A percentile compares a stretch with the other conserved stretches of the same genome.
Evolutionary conservation across 1,139 yeast genomes (phyloP).

Genomic region (Yamadazyma membranifaciens): DNA sequence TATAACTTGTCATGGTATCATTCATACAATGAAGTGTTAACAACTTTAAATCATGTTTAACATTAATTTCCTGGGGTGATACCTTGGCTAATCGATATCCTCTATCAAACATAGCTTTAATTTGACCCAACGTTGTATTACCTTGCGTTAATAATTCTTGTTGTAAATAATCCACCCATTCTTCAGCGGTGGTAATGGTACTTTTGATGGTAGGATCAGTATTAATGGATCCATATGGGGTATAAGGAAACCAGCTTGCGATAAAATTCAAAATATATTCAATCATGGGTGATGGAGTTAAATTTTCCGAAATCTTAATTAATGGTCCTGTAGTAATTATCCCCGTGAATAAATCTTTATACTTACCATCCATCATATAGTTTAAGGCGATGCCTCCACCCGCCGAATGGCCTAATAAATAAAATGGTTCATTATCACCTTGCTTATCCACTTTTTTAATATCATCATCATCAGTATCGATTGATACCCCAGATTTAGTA

Average conservation of each 20-base stretch:
- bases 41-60: slow-evolving; percentile 13
- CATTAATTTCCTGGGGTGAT: slow-evolving; percentile 6
- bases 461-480: slow-evolving; percentile 12
- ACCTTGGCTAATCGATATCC: slow-evolving; percentile 16
- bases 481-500: background rate
- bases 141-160: slow-evolving; percentile 19
- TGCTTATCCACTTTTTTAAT: background rate
- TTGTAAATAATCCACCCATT: slow-evolving; percentile 20
- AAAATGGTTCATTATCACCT: slow-evolving; percentile 7
- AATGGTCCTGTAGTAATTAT: slow-evolving; percentile 21
- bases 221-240: slow-evolving; percentile 15
- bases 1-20: slow-evolving; percentile 18
- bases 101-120: slow-evolving; percentile 19
- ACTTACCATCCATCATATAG: slow-evolving; percentile 20
- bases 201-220: slow-evolving; percentile 11
- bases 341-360: slow-evolving; percentile 12
- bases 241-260: slow-evolving; percentile 15
- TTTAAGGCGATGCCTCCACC: slow-evolving; percentile 23
- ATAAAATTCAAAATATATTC: slow-evolving; percentile 12
- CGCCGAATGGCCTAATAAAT: slow-evolving; percentile 22
- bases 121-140: slow-evolving; percentile 19
- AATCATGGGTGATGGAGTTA: slow-evolving; percentile 13
- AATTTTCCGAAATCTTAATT: slow-evolving; percentile 14
- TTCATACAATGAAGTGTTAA: slow-evolving; percentile 18
- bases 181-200: slow-evolving; percentile 18